Conservation (phyloP, 192 early-diverging fungal genomes). For the Phycomyces blakesleeanus region DNA sequence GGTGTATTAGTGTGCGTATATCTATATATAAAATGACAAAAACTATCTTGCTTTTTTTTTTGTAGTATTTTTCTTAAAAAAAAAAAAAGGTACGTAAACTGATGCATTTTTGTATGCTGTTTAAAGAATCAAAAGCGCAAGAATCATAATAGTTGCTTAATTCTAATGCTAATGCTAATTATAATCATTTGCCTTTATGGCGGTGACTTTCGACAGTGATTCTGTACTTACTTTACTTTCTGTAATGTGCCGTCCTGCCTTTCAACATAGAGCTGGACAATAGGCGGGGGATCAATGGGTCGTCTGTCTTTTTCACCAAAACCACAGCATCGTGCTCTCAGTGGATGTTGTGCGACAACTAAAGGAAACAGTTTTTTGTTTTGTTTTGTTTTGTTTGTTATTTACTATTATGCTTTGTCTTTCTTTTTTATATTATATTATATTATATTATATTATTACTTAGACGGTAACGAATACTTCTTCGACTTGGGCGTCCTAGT, state of each 20-base stretch:
- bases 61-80: no score
- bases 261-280: conserved; percentile 54
- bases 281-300: conserved; percentile 63
- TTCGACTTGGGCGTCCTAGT: conserved; percentile 3
- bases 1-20: no score
- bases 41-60: no score
- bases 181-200: no score
- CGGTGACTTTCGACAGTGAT: no score
- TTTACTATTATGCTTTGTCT: background rate
- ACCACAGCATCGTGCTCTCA: conserved; percentile 62
- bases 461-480: background rate
- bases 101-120: no score
- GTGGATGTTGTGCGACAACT: conserved; percentile 60
- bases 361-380: background rate
- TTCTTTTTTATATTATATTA: background rate
- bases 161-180: no score
- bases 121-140: no score
- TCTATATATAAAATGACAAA: no score
- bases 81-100: no score
- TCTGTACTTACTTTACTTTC: conserved; percentile 29
- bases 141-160: no score
- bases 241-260: conserved; percentile 22
- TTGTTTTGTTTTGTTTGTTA: background rate
- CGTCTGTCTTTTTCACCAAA: conserved; percentile 69
- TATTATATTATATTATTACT: background rate